phyloP scores from a whole-genome alignment of 805 yeast genomes.

The Saturnispora dispora region DNA sequence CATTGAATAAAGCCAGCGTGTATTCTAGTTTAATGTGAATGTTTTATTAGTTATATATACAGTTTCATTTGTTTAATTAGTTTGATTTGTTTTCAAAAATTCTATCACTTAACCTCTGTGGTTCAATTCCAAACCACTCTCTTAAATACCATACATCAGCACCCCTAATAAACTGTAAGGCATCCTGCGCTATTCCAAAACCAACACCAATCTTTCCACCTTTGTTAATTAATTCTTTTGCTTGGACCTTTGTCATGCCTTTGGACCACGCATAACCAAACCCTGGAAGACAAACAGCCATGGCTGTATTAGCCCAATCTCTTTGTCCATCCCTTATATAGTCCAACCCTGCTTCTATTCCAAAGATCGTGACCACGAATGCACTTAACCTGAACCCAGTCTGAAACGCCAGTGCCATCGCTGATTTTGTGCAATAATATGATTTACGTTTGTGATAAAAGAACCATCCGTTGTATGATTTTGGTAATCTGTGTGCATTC shows the following conservation, averaged over 20 bases:
- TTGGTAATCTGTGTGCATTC: conserved; percentile 75
- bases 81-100: conserved; percentile 6
- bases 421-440: conserved; percentile 56
- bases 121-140: conserved; percentile 22
- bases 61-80: background rate
- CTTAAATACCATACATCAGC: conserved; percentile 59
- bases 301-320: conserved; percentile 57
- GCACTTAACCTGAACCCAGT: conserved; percentile 34
- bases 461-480: conserved; percentile 76
- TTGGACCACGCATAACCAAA: conserved; percentile 39
- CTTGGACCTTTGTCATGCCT: conserved; percentile 36
- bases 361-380: conserved; percentile 43
- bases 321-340: conserved; percentile 32
- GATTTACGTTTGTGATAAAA: conserved; percentile 79
- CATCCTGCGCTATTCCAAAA: conserved; percentile 62
- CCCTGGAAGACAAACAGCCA: conserved; percentile 47
- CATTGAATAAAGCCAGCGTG: background rate
- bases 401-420: conserved; percentile 39
- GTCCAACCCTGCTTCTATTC: conserved; percentile 57
- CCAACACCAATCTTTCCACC: conserved; percentile 53
- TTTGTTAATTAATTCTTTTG: conserved; percentile 33
- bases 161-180: conserved; percentile 46
- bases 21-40: background rate
- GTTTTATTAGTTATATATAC: background rate
- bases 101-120: conserved; percentile 19